Base-by-base conservation (phyloP, 2,329 filamentous ascomycete genomes). In the Nothophoma quercina region DNA sequence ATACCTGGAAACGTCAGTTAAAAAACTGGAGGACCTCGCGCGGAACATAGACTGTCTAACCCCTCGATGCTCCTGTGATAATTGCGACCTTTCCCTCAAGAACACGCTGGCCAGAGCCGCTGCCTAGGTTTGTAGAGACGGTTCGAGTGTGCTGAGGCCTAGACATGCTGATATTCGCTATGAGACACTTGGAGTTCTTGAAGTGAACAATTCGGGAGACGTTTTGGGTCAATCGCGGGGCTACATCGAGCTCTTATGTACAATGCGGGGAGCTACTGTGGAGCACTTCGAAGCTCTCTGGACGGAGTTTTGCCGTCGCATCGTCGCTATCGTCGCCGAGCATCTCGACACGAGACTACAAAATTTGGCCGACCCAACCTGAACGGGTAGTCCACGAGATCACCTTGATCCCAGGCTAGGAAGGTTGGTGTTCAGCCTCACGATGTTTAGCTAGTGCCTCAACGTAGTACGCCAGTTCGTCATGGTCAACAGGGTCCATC, bases 11-110 rank as follows among this genome's bases (percentile, higher is more conserved):
- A 7, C 7, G 34, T 67, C 21, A 61, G 54, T 23, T 38, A 42
- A 22, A 42, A 22, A 18, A 13, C 7, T 10, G 22, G 5, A 7
- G 5, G 15, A 13, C 15, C 12, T 7, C 25, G 9, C 2, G 38
- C 19, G 16, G 18, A 13, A 16, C 12, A 23, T 9, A 6, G 7
- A 5, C 26, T 19, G 7, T 46, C 40, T 33, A 25, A 90, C 90
- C 89, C 79, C 91, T 79, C 51, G 90, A 91, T 54, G 86, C 88
- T 50, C 91, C 91, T 1, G 91, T 95, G 38, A 95, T 81, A 60
- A 96, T 87, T 45, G 85, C 90, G 43, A 93, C 80, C 73, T 92
- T 92, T 62, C 89, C 89, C 69, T 90, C 85, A 5, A 81, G 70
- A 10, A 77, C 64, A 49, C 78, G 72, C 22, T 61, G 57, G 21